A percentile compares a stretch with the other conserved stretches of the same genome.
These are phyloP conservation scores for Aspergillus heteromorphus DNA, from an alignment of 495 filamentous ascomycete genomes.

Conservation along the genomic window DNA sequence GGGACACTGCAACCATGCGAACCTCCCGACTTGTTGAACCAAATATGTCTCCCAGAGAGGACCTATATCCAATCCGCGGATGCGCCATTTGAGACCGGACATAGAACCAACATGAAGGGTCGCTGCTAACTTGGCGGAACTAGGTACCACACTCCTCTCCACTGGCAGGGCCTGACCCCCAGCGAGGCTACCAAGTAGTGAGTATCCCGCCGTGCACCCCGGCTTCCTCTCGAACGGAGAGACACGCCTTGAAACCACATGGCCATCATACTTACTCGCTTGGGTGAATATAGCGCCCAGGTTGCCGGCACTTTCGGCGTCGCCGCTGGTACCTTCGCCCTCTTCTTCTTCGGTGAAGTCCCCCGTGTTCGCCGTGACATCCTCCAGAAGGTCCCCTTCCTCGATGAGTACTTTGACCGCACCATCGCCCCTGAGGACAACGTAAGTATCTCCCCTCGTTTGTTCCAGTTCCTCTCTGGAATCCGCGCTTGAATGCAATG, in stretches of 20 bases:
- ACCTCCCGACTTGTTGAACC: not conserved
- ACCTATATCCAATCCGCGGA: not conserved
- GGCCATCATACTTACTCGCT: not conserved
- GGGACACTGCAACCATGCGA: not conserved
- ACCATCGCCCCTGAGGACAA: conserved; percentile 62
- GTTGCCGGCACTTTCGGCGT: conserved; percentile 55
- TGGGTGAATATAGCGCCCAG: conserved; percentile 37
- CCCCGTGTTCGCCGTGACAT: conserved; percentile 65
- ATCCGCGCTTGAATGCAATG: not conserved
- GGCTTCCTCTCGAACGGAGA: not conserved
- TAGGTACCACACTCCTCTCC: conserved; percentile 48
- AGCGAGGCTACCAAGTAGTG: conserved; percentile 43
- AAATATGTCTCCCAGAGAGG: not conserved
- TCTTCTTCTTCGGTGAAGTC: conserved; percentile 68
- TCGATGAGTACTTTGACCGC: conserved; percentile 54
- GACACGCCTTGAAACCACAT: not conserved
- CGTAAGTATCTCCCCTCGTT: conserved; percentile 25
- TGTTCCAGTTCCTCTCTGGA: not conserved
- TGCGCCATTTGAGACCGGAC: too few species aligned
- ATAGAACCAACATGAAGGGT: not conserved
- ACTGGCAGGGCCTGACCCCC: conserved; percentile 49
- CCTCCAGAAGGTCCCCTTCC: conserved; percentile 54
- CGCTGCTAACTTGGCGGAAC: not conserved
- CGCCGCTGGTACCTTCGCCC: conserved; percentile 54
- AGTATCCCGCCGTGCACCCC: conserved; percentile 20